Evolutionary conservation across 2,329 filamentous ascomycete species (phyloP).

Genomic region (Orbilia ellipsospora): DNA sequence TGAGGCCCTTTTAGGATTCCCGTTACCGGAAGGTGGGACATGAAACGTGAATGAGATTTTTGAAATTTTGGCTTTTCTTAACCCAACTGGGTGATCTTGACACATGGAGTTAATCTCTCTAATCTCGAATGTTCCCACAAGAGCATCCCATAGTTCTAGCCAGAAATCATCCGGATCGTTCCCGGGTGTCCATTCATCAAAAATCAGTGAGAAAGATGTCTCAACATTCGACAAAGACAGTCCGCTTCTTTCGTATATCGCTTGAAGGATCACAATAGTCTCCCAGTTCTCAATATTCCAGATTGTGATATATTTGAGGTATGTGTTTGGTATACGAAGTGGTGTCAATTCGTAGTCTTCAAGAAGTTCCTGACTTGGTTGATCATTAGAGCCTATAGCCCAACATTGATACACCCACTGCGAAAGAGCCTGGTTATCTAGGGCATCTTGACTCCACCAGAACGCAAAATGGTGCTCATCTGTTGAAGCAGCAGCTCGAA

Average conservation of each 20-base stretch:
- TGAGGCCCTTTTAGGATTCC: neutral
- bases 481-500: constrained; percentile 6
- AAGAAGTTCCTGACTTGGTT: neutral
- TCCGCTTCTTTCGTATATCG: too few species aligned
- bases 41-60: constrained; percentile 11
- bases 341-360: neutral
- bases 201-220: too few species aligned
- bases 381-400: constrained; percentile 6
- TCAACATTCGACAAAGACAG: too few species aligned
- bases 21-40: neutral
- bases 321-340: neutral
- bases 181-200: neutral
- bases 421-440: neutral
- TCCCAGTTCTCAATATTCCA: constrained; percentile 16
- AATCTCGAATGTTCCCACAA: constrained; percentile 14
- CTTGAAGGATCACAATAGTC: neutral
- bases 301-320: constrained; percentile 14
- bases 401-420: constrained; percentile 21
- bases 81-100: neutral
- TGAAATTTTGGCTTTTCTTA: constrained; percentile 8
- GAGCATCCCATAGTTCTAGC: constrained; percentile 3
- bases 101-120: constrained; percentile 7
- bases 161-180: neutral
- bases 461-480: constrained; percentile 14
- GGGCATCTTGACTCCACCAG: constrained; percentile 1